Evolutionary conservation across 108 stramenopile species (phyloP).

Genomic region (Cyclostephanos tholiformis): DNA sequence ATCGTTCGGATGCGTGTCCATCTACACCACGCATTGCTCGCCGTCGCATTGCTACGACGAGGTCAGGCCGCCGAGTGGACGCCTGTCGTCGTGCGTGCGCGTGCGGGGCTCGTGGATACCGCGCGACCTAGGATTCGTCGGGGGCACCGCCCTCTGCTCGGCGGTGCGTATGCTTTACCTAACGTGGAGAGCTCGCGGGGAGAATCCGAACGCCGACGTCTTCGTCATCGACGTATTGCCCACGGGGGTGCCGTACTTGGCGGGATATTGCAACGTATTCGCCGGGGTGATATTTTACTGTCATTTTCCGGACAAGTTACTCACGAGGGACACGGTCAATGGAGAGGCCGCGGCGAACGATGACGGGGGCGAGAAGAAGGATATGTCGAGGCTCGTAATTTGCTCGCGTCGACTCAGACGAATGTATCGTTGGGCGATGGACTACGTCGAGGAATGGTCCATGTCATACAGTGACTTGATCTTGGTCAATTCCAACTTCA

Average conservation of each 20-base stretch:
- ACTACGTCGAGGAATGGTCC: slow-evolving; percentile 80
- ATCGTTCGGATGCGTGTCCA: slow-evolving; percentile 55
- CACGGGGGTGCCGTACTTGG: slow-evolving; percentile 79
- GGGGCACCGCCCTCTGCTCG: slow-evolving; percentile 67
- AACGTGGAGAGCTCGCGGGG: slow-evolving; percentile 37
- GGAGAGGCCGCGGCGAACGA: slow-evolving; percentile 33
- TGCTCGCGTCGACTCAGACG: slow-evolving; percentile 34
- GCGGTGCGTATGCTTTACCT: slow-evolving; percentile 78
- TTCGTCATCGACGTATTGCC: slow-evolving; percentile 93
- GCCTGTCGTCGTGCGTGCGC: slow-evolving; percentile 50
- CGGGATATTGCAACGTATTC: slow-evolving; percentile 51
- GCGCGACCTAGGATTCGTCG: slow-evolving; percentile 45
- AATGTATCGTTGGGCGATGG: slow-evolving; percentile 63
- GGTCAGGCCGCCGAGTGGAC: slow-evolving; percentile 70
- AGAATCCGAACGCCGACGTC: slow-evolving; percentile 61
- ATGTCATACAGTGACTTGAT: slow-evolving; percentile 82
- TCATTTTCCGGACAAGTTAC: slow-evolving; percentile 98
- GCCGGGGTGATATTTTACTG: slow-evolving; percentile 94
- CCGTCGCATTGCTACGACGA: slow-evolving; percentile 90
- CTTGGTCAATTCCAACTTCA: slow-evolving; percentile 95
- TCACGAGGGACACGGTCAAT: slow-evolving; percentile 72
- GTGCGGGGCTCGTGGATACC: slow-evolving; percentile 83
- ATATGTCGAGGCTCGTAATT: slow-evolving; percentile 30
- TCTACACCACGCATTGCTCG: slow-evolving; percentile 96
- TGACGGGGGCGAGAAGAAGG: slow-evolving; percentile 23